These are phyloP conservation scores for Lactarius trivialis DNA, from an alignment of 768 basidiomycete species.

Conservation along the genomic window DNA sequence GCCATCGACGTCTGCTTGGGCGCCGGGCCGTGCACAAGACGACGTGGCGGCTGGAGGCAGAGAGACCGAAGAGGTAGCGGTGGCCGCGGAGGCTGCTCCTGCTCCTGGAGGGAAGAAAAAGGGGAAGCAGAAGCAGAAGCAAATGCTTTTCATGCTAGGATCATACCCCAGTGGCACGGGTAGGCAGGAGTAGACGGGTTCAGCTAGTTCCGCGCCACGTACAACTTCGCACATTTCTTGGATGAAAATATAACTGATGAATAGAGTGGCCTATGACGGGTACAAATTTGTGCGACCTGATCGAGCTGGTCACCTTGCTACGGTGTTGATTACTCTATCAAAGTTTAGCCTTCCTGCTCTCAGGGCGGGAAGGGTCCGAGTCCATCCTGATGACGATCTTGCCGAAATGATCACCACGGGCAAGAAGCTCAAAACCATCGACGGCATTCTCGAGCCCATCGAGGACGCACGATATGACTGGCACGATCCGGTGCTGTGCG, in stretches of 20 bases:
- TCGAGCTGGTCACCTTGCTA: not conserved
- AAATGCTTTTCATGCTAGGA: constrained; percentile 69
- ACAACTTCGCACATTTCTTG: not conserved
- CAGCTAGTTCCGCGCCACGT: not conserved
- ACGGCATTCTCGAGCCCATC: constrained; percentile 58
- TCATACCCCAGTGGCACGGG: constrained; percentile 36
- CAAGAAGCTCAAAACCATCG: constrained; percentile 64
- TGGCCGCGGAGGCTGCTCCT: constrained; percentile 2
- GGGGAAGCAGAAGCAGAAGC: constrained; percentile 77
- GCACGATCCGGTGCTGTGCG: constrained; percentile 55
- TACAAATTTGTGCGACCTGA: not conserved
- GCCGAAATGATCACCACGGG: constrained; percentile 63
- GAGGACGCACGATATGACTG: constrained; percentile 65
- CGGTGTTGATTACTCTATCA: not conserved
- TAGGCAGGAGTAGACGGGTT: not conserved
- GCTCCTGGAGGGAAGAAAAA: constrained; percentile 52
- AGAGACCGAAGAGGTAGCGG: constrained; percentile 3
- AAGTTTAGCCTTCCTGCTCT: not conserved
- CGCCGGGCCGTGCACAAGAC: constrained; percentile 12
- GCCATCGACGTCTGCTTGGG: constrained; percentile 33
- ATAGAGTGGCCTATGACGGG: not conserved
- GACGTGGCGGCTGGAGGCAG: constrained; percentile 15
- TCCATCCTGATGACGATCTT: constrained; percentile 60
- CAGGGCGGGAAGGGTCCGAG: not conserved
- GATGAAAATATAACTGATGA: not conserved